Evolutionary conservation across 2,329 filamentous ascomycete species (phyloP).

Genomic region (Talaromyces sp.): DNA sequence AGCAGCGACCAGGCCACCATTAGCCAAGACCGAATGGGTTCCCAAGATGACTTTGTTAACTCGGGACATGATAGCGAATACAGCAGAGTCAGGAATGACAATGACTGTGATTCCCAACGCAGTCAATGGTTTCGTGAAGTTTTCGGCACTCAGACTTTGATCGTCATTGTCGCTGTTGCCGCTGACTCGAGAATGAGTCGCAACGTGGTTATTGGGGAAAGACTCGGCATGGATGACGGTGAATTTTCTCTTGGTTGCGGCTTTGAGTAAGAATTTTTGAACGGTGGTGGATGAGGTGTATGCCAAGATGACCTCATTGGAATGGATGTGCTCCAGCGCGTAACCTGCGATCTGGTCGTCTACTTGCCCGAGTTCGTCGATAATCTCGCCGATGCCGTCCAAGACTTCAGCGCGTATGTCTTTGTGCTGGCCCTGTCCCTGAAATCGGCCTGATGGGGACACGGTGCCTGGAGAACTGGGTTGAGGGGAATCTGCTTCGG

Average conservation of each 20-base stretch:
- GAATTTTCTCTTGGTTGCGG: constrained; percentile 84
- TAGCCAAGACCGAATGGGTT: constrained; percentile 81
- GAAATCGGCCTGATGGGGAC: constrained; percentile 34
- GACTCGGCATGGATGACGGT: constrained; percentile 81
- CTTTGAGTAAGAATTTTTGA: constrained; percentile 83
- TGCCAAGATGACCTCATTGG: constrained; percentile 87
- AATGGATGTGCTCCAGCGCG: constrained; percentile 87
- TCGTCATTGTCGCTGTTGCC: constrained; percentile 51
- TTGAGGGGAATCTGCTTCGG: constrained; percentile 46
- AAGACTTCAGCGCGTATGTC: constrained; percentile 87
- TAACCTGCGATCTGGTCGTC: constrained; percentile 90
- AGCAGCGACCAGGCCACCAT: constrained; percentile 80
- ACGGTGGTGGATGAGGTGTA: constrained; percentile 83
- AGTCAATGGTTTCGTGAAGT: constrained; percentile 73
- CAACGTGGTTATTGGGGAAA: constrained; percentile 65
- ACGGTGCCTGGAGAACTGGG: constrained; percentile 35
- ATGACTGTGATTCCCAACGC: constrained; percentile 78
- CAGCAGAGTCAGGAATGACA: constrained; percentile 75
- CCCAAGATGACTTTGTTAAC: constrained; percentile 94
- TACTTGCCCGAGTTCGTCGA: constrained; percentile 88
- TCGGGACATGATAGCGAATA: constrained; percentile 90
- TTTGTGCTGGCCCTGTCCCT: constrained; percentile 41
- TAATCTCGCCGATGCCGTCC: constrained; percentile 90
- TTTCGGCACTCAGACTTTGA: constrained; percentile 46
- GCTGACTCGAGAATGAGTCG: constrained; percentile 61